These are phyloP conservation scores for Fusarium tuaranense DNA, from an alignment of 2,329 filamentous ascomycete genomes.

Conservation along the genomic window DNA sequence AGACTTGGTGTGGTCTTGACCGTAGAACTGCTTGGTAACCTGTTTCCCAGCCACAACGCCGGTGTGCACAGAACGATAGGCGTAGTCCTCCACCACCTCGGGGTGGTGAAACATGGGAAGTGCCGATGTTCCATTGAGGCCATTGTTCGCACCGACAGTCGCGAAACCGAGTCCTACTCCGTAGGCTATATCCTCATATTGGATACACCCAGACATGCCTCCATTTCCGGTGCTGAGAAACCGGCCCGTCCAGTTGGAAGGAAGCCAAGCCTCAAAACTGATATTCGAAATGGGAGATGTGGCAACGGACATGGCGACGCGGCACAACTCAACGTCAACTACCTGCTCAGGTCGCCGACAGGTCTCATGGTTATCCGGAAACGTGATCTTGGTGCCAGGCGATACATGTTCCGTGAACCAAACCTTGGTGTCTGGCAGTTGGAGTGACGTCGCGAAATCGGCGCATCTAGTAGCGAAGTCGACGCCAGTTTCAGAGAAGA, in stretches of 20 bases:
- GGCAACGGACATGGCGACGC: slow-evolving; percentile 29
- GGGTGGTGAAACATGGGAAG: slow-evolving; percentile 21
- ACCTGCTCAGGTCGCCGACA: slow-evolving; percentile 27
- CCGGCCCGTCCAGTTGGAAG: slow-evolving; percentile 59
- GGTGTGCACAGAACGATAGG: slow-evolving; percentile 35
- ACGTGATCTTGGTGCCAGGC: slow-evolving; percentile 24
- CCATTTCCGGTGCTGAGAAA: slow-evolving; percentile 64
- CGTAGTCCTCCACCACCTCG: slow-evolving; percentile 26
- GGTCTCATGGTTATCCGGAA: slow-evolving; percentile 29
- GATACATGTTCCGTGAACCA: slow-evolving; percentile 36
- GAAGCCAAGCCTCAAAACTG: slow-evolving; percentile 59
- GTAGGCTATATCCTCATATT: slow-evolving; percentile 53
- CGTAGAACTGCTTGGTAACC: slow-evolving; percentile 56
- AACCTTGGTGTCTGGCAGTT: slow-evolving; percentile 31
- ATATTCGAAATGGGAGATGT: slow-evolving; percentile 32
- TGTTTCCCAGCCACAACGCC: slow-evolving; percentile 32
- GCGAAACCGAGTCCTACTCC: slow-evolving; percentile 57
- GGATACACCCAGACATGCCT: slow-evolving; percentile 59
- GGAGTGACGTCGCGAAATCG: slow-evolving; percentile 17
- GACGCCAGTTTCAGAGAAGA: slow-evolving; percentile 5
- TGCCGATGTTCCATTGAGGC: slow-evolving; percentile 30
- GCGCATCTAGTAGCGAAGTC: slow-evolving; percentile 31
- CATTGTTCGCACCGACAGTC: slow-evolving; percentile 61
- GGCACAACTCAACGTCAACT: slow-evolving; percentile 30
- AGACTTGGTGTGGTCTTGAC: slow-evolving; percentile 52